Base-by-base conservation (phyloP, 164 flowering plant species). In the Umbellularia californica region DNA sequence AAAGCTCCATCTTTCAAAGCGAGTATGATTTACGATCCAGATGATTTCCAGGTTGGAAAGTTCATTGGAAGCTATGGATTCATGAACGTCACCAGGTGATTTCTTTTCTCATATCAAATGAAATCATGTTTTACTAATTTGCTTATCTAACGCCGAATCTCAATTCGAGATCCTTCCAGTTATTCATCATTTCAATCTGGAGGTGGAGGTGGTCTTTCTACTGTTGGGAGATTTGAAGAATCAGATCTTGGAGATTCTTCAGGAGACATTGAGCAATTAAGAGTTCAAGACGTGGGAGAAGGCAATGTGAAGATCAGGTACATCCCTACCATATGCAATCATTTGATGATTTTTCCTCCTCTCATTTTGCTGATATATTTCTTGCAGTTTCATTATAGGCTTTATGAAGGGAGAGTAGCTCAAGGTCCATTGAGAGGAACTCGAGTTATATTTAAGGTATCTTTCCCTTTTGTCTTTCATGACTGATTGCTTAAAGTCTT, bases 241-340 rank as follows among this genome's bases (percentile, higher is more conserved):
- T 13, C 70, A 15, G 84, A 84, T 27, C 1, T 65, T 72, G 90
- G 82, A 68, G 76, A 74, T 71, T 76, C 86, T 33, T 55, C 82
- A 2, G 86, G 77, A 3, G 89, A 86, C 75, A 33, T 85, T 66
- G 97, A 89, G 72, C 77, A 79, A 64, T 83, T 95, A 71, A 89
- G 79, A 80, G 77, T 82, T 77, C 97, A 91, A 80, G 95, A 95
- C 77, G 93, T 95, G 25, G 95, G 90, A 51, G 97, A 95, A 82
- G 97, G 97, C 33, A 82, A 78, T 24, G 93, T 95, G 35, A 90
- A 87, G 82, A 95, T 95, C 86, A 95, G 98, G 97, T 90, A 79
- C 77, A 75, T 72, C 64, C 65, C 27, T n/a, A 41, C 35, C 20
- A n/a, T 15, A 55, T 10, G 3, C 47, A 13, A 20, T 3, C 65